These are phyloP conservation scores for Fusarium austroafricanum DNA, from an alignment of 2,329 filamentous ascomycete genomes.

Conservation along the genomic window DNA sequence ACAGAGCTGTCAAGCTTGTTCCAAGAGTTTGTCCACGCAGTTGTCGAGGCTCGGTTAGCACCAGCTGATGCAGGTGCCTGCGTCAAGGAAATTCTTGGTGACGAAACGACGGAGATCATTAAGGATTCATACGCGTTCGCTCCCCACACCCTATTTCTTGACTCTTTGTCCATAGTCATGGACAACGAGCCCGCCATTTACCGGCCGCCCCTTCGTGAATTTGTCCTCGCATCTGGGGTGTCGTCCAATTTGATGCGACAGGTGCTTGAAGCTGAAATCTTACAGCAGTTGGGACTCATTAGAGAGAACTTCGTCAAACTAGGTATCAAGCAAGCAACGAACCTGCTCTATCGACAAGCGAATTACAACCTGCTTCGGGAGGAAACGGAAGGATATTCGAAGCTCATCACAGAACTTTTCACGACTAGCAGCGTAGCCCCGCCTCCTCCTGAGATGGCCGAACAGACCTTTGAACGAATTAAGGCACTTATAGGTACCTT, in stretches of 20 bases:
- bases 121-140: conserved; percentile 67
- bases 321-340: conserved; percentile 90
- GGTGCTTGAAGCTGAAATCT: conserved; percentile 81
- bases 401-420: conserved; percentile 95
- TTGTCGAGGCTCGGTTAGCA: conserved; percentile 75
- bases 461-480: conserved; percentile 89
- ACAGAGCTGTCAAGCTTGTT: conserved; percentile 78
- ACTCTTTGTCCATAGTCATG: conserved; percentile 82
- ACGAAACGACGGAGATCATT: conserved; percentile 63
- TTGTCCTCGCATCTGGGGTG: conserved; percentile 79
- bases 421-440: conserved; percentile 82
- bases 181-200: conserved; percentile 71
- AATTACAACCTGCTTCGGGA: conserved; percentile 97
- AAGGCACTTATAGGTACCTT: conserved; percentile 97
- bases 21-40: conserved; percentile 85
- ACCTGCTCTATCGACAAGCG: conserved; percentile 91
- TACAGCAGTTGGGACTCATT: conserved; percentile 82
- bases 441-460: conserved; percentile 79
- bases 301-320: conserved; percentile 86
- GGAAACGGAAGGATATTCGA: conserved; percentile 96
- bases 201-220: conserved; percentile 67
- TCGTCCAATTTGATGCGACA: conserved; percentile 79
- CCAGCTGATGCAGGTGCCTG: conserved; percentile 76
- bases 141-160: conserved; percentile 79
- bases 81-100: conserved; percentile 78